Evolutionary conservation across 345 rosid genomes (phyloP), one percentile per base, ranked within the genome.

Genomic region (Passiflora organensis): DNA sequence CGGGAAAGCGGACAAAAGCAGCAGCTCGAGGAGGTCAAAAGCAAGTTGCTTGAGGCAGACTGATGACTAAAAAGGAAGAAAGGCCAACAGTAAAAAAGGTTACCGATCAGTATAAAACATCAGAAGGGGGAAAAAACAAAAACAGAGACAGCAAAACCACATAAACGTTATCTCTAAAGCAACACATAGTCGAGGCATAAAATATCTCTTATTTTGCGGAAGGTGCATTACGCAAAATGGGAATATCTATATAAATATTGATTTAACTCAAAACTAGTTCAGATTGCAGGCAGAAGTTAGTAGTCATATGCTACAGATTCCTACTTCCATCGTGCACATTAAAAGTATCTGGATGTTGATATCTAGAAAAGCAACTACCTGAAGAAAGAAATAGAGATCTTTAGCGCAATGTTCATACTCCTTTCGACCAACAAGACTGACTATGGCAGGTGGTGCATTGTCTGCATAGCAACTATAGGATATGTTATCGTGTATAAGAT

Each of bases 321-420:
- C 43, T n/a, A 18, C 13, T 32, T 16, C 6, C 15, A 51, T 18
- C 15, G 17, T 14, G 2, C 24, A 16, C 28, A 28, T 1, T 2
- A 32, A 32, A 53, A 18, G 14, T 4, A 24, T 44, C 34, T 10
- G 11, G n/a, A 34, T 43, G 37, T 51, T 20, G 18, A 13, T 19
- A 22, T 13, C 12, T 0, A 51, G 20, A 23, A n/a, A 13, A 10
- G 16, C 38, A 46, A 71, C 61, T 80, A 87, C 99, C 96, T 94
- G 97, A 65, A 94, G 80, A 69, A 94, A 87, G 77, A 83, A 85
- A 74, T 94, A 94, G 52, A 94, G 82, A 66, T 94, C 99, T 75
- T 79, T 85, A 0, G 87, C 93, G 58, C 85, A 80, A 68, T 89
- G 96, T 74, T 85, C 88, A 51, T 94, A 94, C 74, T 94, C 97